Evolutionary conservation across 164 flowering plant species (phyloP), one percentile per base, ranked within the genome.

Genomic region (Euptelea pleiosperma): DNA sequence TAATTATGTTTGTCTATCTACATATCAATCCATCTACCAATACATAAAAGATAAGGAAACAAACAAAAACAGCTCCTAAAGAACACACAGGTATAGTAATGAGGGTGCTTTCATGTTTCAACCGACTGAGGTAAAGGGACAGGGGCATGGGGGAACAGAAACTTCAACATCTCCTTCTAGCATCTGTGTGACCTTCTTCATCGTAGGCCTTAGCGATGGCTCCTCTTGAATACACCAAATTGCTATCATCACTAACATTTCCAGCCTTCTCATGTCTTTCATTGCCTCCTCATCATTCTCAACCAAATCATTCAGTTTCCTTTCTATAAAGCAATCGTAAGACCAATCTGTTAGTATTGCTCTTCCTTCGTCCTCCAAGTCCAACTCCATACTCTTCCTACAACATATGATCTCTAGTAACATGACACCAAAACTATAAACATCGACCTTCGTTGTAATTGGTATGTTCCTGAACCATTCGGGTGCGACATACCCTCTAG

Each of bases 401-500:
- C 57, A 54, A 54, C 44, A 1, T 6, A 54, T 24, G 2, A 54
- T 37, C 19, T 54, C 57, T 6, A 51, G 18, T 24, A 51, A 16
- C 55, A 51, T 34, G 3, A 51, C 55, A 11, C 60, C 60, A 22
- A 26, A 58, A n/a, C 62, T 58, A 25, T 58, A 45, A 22, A 58
- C 62, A 36, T 58, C 62, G 16, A 58, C 52, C 11, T 58, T 58
- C 4, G 42, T 31, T 12, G 65, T 41, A 43, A 61, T 29, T 3
- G 58, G 29, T 30, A 19, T 42, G 25, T 34, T 39, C 30, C 29
- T 52, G 15, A 61, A 61, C 64, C 64, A 60, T 39, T 60, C 64
- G 2, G 56, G 45, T 14, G 64, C 64, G 12, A 60, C 55, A 11
- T 60, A 60, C 16, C 64, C 64, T 40, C n/a, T 60, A 6, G 56